These are phyloP conservation scores for Penicillium sp. DNA, from an alignment of 2,329 filamentous ascomycete genomes.

Conservation along the genomic window DNA sequence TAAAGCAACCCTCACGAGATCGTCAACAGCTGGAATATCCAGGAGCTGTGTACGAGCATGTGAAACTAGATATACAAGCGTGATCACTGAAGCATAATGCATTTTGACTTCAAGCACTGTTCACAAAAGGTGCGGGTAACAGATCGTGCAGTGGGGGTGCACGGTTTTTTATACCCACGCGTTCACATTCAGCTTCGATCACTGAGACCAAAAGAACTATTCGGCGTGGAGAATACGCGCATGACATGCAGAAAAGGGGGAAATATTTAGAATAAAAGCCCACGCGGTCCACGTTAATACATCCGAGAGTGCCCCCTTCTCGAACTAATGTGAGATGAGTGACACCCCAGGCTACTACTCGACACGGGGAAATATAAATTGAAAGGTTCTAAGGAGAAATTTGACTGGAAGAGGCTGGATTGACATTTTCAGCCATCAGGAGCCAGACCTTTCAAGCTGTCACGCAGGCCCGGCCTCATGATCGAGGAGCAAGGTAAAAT, in stretches of 20 bases:
- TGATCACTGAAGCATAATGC: slow-evolving; percentile 17
- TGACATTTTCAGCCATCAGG: slow-evolving; percentile 6
- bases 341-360: slow-evolving; percentile 25
- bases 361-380: slow-evolving; percentile 21
- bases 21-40: slow-evolving; percentile 23
- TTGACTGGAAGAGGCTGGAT: slow-evolving; percentile 7
- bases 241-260: background rate
- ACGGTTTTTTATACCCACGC: slow-evolving; percentile 17
- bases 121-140: background rate
- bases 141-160: slow-evolving; percentile 5
- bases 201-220: background rate
- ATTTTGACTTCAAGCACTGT: slow-evolving; percentile 17
- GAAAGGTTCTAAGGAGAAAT: slow-evolving; percentile 16
- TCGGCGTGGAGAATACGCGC: background rate
- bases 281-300: background rate
- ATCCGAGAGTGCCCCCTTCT: background rate
- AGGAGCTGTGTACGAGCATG: slow-evolving; percentile 23
- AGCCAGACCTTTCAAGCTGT: slow-evolving; percentile 8
- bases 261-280: background rate
- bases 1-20: slow-evolving; percentile 20
- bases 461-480: slow-evolving; percentile 24
- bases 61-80: slow-evolving; percentile 20
- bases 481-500: slow-evolving; percentile 18
- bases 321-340: slow-evolving; percentile 10
- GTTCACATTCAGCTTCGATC: background rate